Percentiles rank a stretch among this genome's conserved stretches.
phyloP scores from a whole-genome alignment of 202 grass and related monocot genomes.

The Cymbopogon flexuosus region DNA sequence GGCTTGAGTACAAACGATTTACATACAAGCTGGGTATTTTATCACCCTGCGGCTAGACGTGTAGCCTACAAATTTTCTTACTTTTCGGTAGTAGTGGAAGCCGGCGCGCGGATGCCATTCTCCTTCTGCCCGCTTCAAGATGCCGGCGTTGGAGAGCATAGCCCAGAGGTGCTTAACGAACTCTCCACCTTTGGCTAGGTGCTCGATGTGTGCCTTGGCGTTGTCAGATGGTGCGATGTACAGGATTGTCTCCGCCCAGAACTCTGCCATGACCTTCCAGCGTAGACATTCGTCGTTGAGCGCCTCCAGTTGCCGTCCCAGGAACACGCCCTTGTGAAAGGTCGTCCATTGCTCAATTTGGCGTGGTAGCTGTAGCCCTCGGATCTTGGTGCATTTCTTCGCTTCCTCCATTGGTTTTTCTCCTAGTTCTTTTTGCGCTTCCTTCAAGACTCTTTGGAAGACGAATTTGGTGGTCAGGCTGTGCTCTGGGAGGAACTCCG shows the following conservation, averaged over 20 bases:
- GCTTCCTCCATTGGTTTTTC: neutral
- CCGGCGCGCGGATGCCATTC: neutral
- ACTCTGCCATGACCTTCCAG: neutral
- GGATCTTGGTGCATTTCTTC: neutral
- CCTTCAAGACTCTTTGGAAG: neutral
- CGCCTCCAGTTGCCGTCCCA: neutral
- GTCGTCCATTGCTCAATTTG: neutral
- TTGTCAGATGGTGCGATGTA: neutral
- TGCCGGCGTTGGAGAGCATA: neutral
- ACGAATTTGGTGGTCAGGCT: neutral
- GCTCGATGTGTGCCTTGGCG: neutral
- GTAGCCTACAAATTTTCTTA: no score
- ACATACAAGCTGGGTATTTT: no score
- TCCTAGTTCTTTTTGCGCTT: neutral
- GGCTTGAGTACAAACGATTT: no score
- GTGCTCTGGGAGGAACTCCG: neutral
- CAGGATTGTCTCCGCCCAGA: conserved; percentile 14
- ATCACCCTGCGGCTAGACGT: no score
- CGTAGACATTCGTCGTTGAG: neutral
- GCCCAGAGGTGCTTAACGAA: conserved; percentile 18
- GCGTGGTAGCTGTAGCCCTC: neutral
- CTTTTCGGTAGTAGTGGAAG: no score
- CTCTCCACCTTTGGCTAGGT: neutral
- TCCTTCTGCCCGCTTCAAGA: neutral
- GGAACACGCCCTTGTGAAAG: neutral